Evolutionary conservation across 306 rosid genomes (phyloP), one percentile per base, ranked within the genome.

Genomic region (Echinosophora koreensis): DNA sequence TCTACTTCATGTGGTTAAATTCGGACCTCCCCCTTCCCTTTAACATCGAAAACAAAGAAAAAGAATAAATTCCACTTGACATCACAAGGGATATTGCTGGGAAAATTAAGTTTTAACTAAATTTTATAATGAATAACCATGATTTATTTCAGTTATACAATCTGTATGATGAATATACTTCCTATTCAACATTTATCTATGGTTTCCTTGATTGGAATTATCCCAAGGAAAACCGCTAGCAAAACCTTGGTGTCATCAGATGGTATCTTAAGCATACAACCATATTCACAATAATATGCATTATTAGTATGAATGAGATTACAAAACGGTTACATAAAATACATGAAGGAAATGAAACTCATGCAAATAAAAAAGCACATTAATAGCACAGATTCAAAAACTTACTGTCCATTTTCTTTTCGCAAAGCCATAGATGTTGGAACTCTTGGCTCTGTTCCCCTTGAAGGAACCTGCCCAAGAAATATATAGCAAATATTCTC

Each of bases 401-500:
- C 56, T 79, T 89, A 90, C 97, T 86, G 74, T 81, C 82, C 88
- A 78, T 83, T 84, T 80, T 80, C 91, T 71, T 78, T 87, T 66
- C 65, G 73, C 66, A 79, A 59, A 46, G 87, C 75, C 65, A 14
- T 5, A 62, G 87, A 68, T 75, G 84, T 54, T 61, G 85, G 75
- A 71, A 81, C 76, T 77, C 62, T 87, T 80, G 87, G 44, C 70
- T 84, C 90, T 72, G 86, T 83, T 47, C 74, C 80, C 81, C 74
- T 86, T 2, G 85, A 47, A 76, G 93, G 62, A 64, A 75, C 82
- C 96, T 92, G 83, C 71, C 51, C 57, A 66, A 46, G 56, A 54
- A 77, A 71, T 50, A 64, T 52, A 10, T 17, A 57, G 60, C n/a
- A 65, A 66, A 17, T 14, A 13, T 57, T 75, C 54, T 57, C 18